Evolutionary conservation across 495 filamentous ascomycete genomes (phyloP).

Genomic region (Hypoxylon lenormandii): DNA sequence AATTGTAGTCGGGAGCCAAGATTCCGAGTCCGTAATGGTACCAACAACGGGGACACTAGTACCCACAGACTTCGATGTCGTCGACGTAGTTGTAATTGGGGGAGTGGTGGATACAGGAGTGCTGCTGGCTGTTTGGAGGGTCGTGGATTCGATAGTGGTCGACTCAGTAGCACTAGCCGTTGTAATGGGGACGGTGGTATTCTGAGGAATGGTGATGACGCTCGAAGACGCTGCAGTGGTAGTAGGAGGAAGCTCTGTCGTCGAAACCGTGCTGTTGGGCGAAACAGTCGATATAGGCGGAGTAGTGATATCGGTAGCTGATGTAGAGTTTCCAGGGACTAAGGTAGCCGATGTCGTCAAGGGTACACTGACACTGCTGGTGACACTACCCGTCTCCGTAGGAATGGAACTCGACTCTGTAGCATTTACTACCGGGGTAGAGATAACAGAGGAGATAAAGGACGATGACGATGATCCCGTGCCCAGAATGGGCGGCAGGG

Average conservation of each 20-base stretch:
- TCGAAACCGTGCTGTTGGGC: conserved; percentile 34
- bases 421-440: conserved; percentile 27
- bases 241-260: conserved; percentile 26
- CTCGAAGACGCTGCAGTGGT: conserved; percentile 26
- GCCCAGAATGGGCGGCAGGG: conserved; percentile 31
- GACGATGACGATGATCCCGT: conserved; percentile 19
- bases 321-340: conserved; percentile 23
- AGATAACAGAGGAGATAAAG: neutral
- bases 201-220: conserved; percentile 33
- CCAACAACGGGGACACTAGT: conserved; percentile 56
- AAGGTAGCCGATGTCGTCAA: conserved; percentile 5
- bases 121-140: conserved; percentile 12
- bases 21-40: conserved; percentile 56
- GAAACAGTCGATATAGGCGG: conserved; percentile 30
- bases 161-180: conserved; percentile 8
- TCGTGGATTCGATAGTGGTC: conserved; percentile 27
- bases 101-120: conserved; percentile 14
- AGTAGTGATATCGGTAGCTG: conserved; percentile 31
- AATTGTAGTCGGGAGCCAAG: conserved; percentile 61
- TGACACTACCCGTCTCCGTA: conserved; percentile 9
- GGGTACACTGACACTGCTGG: conserved; percentile 1
- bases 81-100: conserved; percentile 21
- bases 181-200: conserved; percentile 41
- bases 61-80: conserved; percentile 41
- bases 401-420: conserved; percentile 30